Base-by-base conservation (phyloP, 768 basidiomycete species). In the Paxillus rubicundulus region DNA sequence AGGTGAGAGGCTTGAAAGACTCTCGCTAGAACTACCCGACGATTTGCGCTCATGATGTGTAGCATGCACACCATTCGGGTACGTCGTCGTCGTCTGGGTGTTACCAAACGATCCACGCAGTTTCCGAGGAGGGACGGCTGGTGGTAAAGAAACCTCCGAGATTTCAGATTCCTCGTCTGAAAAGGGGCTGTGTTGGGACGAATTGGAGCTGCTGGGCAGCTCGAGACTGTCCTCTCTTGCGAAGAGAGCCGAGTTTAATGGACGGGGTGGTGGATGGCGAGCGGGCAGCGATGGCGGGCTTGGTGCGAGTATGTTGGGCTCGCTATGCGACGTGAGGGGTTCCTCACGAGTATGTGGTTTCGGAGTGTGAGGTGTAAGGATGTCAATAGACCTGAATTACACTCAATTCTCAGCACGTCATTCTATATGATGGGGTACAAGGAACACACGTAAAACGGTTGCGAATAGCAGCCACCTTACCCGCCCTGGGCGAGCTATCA, bases 391-490 rank as follows among this genome's bases (percentile, higher is more conserved):
- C 14, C 68, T 58, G 30, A 4, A 30, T 10, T 3, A 13, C n/a
- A 3, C 28, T 13, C 17, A n/a, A 45, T 18, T 14, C 20, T 46
- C 9, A 36, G n/a, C 16, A 1, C 33, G 3, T 13, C 5, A 2
- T 21, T 33, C 24, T 38, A 36, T 27, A 13, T 5, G 3, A 37
- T 0, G 5, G 13, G 13, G 27, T 13, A 9, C 5, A 38, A 4
- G 14, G 51, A 7, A 58, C 9, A 59, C 63, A 68, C 66, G 53
- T 18, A 21, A 63, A 64, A 33, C 73, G 72, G 53, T 55, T 72
- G 34, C 74, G 72, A 33, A 76, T 62, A 2, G 76, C 69, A 17
- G 77, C 65, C 5, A 80, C 72, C 17, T 66, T 68, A 16, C 63
- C 46, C 40, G 36, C 12, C 10, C 55, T 49, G 27, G 58, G 50